Conservation (phyloP, 768 basidiomycete species). For the Leucosporidium scottii region DNA sequence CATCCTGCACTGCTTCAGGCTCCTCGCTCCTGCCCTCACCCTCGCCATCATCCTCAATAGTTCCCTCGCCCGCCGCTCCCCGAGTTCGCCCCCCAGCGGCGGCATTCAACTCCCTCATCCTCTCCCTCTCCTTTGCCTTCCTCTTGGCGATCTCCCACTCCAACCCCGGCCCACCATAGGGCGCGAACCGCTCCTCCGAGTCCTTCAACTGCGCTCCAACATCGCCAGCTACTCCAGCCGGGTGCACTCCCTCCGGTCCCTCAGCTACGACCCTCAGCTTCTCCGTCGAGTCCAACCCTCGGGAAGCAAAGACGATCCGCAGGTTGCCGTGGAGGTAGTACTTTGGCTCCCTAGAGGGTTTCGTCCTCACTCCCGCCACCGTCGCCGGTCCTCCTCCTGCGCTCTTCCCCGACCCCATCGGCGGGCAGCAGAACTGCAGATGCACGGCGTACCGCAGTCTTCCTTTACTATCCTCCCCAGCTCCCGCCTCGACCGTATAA, state of each 20-base stretch:
- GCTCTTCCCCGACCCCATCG: slow-evolving; percentile 4
- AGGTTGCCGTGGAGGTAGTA: slow-evolving; percentile 39
- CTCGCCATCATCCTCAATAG: not conserved
- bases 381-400: not conserved
- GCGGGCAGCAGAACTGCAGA: slow-evolving; percentile 40
- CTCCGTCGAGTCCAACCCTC: slow-evolving; percentile 35
- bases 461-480: slow-evolving; percentile 21
- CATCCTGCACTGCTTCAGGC: not conserved
- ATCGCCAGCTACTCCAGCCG: not conserved
- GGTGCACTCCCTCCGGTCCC: slow-evolving; percentile 17
- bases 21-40: no score
- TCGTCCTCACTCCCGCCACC: not conserved
- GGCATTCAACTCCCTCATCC: not conserved
- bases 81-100: not conserved
- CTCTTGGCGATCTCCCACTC: slow-evolving; percentile 32
- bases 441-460: slow-evolving; percentile 38
- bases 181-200: not conserved
- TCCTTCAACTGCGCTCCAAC: not conserved
- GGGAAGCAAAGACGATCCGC: slow-evolving; percentile 40
- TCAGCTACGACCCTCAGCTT: slow-evolving; percentile 34
- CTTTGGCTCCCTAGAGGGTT: not conserved
- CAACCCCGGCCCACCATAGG: slow-evolving; percentile 13
- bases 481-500: slow-evolving; percentile 21
- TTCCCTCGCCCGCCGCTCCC: not conserved
- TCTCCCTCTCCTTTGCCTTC: slow-evolving; percentile 12